Conservation (phyloP, 169 alveolate species). For the Plasmodium falciparum region DNA sequence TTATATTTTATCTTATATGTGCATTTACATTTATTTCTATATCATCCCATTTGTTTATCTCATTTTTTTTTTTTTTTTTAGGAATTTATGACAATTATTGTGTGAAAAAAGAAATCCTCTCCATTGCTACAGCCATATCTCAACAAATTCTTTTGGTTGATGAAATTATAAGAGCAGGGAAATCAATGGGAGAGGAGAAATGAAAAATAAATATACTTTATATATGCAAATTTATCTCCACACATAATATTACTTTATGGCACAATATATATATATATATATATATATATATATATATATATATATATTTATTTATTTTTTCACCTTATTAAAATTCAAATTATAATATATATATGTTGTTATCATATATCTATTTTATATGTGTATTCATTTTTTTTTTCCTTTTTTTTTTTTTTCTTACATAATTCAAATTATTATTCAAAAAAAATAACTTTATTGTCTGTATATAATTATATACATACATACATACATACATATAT, state of each 20-base stretch:
- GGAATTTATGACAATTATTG: constrained; percentile 97
- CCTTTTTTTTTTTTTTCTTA: too few relatives aligned
- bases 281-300: background rate
- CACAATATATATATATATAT: background rate
- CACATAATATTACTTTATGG: background rate
- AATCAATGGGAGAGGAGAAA: constrained; percentile 89
- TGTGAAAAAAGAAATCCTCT: constrained; percentile 95
- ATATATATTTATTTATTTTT: background rate
- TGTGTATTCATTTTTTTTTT: too few relatives aligned
- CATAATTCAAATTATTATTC: too few relatives aligned
- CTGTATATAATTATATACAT: too few relatives aligned
- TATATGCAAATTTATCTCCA: background rate
- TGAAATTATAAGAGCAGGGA: constrained; percentile 98
- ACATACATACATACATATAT: too few relatives aligned
- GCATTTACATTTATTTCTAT: background rate
- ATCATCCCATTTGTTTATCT: background rate
- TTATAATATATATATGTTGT: too few relatives aligned
- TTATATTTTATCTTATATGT: too few relatives aligned
- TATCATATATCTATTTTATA: too few relatives aligned
- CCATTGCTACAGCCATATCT: constrained; percentile 98
- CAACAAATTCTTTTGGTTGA: constrained; percentile 98
- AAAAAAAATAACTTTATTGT: too few relatives aligned
- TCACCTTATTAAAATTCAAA: too few relatives aligned
- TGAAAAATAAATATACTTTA: background rate
- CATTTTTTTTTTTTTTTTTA: constrained; percentile 13